phyloP scores from a whole-genome alignment of 2,329 filamentous ascomycete genomes.

The Bipolaris cookei region DNA sequence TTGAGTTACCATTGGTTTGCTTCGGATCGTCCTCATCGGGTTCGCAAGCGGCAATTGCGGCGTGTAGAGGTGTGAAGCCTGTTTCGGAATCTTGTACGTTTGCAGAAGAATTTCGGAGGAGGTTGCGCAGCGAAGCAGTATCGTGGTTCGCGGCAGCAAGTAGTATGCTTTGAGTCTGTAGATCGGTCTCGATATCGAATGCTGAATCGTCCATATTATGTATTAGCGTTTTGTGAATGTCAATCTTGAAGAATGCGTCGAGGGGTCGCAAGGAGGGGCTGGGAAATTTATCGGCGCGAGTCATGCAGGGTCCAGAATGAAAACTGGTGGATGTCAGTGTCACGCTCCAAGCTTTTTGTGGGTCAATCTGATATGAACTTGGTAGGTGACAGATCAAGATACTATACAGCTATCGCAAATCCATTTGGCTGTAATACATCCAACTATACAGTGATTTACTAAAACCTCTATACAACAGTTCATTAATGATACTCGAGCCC shows the following conservation, averaged over 20 bases:
- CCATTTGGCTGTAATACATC: background rate
- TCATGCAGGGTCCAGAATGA: constrained; percentile 17
- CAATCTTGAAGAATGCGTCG: background rate
- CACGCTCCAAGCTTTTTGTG: background rate
- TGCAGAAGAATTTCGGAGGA: constrained; percentile 69
- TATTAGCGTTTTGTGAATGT: background rate
- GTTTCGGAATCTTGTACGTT: constrained; percentile 85
- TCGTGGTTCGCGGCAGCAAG: constrained; percentile 73
- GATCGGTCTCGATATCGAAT: constrained; percentile 51
- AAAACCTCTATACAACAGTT: background rate
- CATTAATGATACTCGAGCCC: constrained; percentile 22
- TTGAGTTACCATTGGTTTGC: constrained; percentile 35
- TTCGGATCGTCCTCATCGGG: constrained; percentile 44
- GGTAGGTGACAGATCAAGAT: background rate
- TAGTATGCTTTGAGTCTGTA: constrained; percentile 64
- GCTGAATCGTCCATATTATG: constrained; percentile 43
- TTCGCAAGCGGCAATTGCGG: constrained; percentile 74
- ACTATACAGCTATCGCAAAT: background rate
- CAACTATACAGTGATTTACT: background rate
- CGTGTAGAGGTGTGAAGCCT: constrained; percentile 86
- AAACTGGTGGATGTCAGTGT: background rate
- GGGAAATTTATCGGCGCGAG: constrained; percentile 21
- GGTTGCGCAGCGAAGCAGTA: constrained; percentile 68
- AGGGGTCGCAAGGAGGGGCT: constrained; percentile 10
- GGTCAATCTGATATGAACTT: background rate